Conservation (phyloP, 805 yeast genomes). For the Zygoascus bituminiphila region DNA sequence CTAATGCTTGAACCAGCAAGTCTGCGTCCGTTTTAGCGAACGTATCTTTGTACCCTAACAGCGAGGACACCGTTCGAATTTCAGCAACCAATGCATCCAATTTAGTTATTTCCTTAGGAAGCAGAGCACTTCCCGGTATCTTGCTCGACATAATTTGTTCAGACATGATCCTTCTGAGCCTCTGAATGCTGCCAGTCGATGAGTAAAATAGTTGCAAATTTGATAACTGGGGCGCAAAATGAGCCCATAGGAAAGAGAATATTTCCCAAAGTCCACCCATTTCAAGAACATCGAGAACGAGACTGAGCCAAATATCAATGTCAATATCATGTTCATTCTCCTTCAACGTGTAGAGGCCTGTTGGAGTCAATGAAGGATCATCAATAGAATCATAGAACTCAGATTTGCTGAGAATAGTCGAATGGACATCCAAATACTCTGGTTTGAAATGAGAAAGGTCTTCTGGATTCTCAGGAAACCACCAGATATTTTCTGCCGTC, state of each 20-base stretch:
- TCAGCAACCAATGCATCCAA: constrained; percentile 60
- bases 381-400: background rate
- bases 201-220: constrained; percentile 45
- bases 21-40: constrained; percentile 54
- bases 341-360: background rate
- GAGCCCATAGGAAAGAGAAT: constrained; percentile 57
- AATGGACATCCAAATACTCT: constrained; percentile 36
- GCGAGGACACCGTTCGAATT: constrained; percentile 52
- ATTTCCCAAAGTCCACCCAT: constrained; percentile 60
- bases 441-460: constrained; percentile 40
- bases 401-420: constrained; percentile 5
- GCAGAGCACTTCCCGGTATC: constrained; percentile 36
- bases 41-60: constrained; percentile 39
- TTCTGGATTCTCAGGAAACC: constrained; percentile 62
- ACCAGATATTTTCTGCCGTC: constrained; percentile 37
- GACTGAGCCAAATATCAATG: constrained; percentile 42
- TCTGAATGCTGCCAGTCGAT: constrained; percentile 33
- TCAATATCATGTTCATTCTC: constrained; percentile 28
- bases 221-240: constrained; percentile 62
- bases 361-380: background rate
- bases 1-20: constrained; percentile 47
- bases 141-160: constrained; percentile 40
- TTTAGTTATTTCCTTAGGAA: constrained; percentile 41
- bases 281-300: constrained; percentile 43
- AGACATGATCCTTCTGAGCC: constrained; percentile 42